Evolutionary conservation across 495 filamentous ascomycete genomes (phyloP), one percentile per base, ranked within the genome.

Genomic region (Talaromyces thailandensis): DNA sequence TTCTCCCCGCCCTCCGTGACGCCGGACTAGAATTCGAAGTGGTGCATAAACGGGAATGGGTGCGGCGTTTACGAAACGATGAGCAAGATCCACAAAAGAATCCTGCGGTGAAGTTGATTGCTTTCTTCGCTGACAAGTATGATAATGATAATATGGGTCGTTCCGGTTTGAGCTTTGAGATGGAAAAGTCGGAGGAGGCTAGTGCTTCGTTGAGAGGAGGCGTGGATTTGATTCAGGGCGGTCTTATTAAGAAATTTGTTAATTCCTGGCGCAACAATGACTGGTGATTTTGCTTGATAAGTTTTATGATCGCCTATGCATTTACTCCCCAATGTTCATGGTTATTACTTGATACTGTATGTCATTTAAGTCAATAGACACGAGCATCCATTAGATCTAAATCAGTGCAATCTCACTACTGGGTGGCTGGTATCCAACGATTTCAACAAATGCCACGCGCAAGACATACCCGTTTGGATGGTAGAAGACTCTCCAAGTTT

Each of bases 91-190:
- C 68, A n/a, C 62, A 60, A 45, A 65, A 18, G 61, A 80, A 74
- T 29, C 80, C 79, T 0, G 70, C 79, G 0, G 69, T 79, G 58
- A 82, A 81, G 63, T 66, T 83, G 16, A 61, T 76, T 5, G 75
- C 76, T 18, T 82, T 76, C 65, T 81, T 80, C 52, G 62, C 69
- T 28, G 63, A 59, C 6, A 80, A 76, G 40, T 82, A 76, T 58
- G 76, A 76, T 62, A 73, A 75, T 43, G 71, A 76, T 28, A 50
- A 32, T 0, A 60, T 64, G 6, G 58, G 57, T 21, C 66, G 66
- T 6, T 24, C 21, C 11, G 52, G 25, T 2, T 56, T 56, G 25
- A n/a, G 5, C 25, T 56, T 56, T 25, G 52, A 51, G 45, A 51
- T 52, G 48, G 48, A 23, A 26, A 52, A 52, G 48, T 23, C 48